Percentiles rank a stretch among this genome's conserved stretches.
These are phyloP conservation scores for Phlebopus sp. DNA, from an alignment of 1,284 basidiomycete species.

Conservation along the genomic window DNA sequence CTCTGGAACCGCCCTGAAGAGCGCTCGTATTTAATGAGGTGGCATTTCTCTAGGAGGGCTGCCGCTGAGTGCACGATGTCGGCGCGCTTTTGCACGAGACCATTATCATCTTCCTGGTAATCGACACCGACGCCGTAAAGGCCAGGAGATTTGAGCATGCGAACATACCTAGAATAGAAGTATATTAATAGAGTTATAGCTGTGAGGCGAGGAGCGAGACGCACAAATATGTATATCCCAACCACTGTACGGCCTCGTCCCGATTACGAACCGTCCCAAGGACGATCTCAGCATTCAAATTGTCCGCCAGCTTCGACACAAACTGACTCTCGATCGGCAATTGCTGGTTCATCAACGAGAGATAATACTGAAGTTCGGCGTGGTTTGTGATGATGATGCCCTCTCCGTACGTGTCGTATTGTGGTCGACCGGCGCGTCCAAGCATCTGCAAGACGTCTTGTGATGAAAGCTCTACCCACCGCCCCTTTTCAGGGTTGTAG, in stretches of 20 bases:
- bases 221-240: conserved; percentile 91
- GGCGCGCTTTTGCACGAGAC: conserved; percentile 89
- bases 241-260: conserved; percentile 97
- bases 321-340: conserved; percentile 97
- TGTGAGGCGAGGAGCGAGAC: conserved; percentile 31
- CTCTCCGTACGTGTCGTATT: conserved; percentile 97
- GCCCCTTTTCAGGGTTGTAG: conserved; percentile 98
- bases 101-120: conserved; percentile 84
- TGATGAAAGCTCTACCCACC: conserved; percentile 94
- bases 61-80: conserved; percentile 96
- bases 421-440: conserved; percentile 95
- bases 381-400: conserved; percentile 99
- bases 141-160: conserved; percentile 89
- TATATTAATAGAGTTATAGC: conserved; percentile 10
- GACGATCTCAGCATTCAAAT: conserved; percentile 97
- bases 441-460: conserved; percentile 99
- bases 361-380: conserved; percentile 94
- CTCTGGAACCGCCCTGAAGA: conserved; percentile 86
- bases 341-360: conserved; percentile 92
- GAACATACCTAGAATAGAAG: conserved; percentile 69
- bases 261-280: conserved; percentile 93
- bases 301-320: conserved; percentile 90
- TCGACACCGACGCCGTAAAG: conserved; percentile 90
- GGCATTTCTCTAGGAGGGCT: conserved; percentile 90
- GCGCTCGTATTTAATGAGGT: conserved; percentile 92